A percentile compares a stretch with the other conserved stretches of the same genome.
These are phyloP conservation scores for Daedalea quercina DNA, from an alignment of 768 basidiomycete genomes.

Conservation along the genomic window DNA sequence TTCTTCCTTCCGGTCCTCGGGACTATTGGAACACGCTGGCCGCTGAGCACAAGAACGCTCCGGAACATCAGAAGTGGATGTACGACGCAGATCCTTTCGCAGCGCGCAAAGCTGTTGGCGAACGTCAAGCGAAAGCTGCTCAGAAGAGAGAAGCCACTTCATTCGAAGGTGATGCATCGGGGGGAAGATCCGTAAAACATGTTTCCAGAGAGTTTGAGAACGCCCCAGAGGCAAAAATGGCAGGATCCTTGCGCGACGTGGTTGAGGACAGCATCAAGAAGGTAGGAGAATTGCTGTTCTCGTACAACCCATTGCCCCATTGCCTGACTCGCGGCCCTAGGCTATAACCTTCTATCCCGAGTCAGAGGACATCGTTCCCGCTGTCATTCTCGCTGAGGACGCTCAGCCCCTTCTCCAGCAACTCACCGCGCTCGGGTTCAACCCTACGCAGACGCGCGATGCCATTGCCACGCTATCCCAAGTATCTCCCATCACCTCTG, in stretches of 20 bases:
- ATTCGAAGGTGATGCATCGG: slow-evolving; percentile 8
- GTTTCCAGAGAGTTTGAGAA: slow-evolving; percentile 34
- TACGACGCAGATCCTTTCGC: slow-evolving; percentile 84
- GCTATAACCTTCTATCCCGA: slow-evolving; percentile 47
- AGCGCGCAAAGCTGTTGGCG: slow-evolving; percentile 59
- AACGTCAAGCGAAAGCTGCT: slow-evolving; percentile 53
- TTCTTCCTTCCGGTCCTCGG: slow-evolving; percentile 77
- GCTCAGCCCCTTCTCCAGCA: slow-evolving; percentile 40
- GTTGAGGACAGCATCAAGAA: slow-evolving; percentile 80
- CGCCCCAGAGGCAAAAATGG: slow-evolving; percentile 81
- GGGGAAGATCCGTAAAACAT: slow-evolving; percentile 6
- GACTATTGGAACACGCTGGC: slow-evolving; percentile 84
- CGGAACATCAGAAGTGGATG: slow-evolving; percentile 78
- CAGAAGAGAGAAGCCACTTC: slow-evolving; percentile 33
- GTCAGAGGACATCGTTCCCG: slow-evolving; percentile 27
- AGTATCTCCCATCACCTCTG: slow-evolving; percentile 52
- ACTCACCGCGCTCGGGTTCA: slow-evolving; percentile 65
- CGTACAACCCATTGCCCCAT: background rate
- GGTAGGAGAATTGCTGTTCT: slow-evolving; percentile 31
- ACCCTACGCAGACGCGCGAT: slow-evolving; percentile 40
- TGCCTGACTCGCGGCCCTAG: slow-evolving; percentile 25
- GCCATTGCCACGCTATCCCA: slow-evolving; percentile 50
- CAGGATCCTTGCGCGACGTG: slow-evolving; percentile 60
- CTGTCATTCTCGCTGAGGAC: slow-evolving; percentile 37
- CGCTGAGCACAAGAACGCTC: slow-evolving; percentile 57